Evolutionary conservation across 1,139 yeast genomes (phyloP).

Genomic region (Groenewaldozyma sp.): DNA sequence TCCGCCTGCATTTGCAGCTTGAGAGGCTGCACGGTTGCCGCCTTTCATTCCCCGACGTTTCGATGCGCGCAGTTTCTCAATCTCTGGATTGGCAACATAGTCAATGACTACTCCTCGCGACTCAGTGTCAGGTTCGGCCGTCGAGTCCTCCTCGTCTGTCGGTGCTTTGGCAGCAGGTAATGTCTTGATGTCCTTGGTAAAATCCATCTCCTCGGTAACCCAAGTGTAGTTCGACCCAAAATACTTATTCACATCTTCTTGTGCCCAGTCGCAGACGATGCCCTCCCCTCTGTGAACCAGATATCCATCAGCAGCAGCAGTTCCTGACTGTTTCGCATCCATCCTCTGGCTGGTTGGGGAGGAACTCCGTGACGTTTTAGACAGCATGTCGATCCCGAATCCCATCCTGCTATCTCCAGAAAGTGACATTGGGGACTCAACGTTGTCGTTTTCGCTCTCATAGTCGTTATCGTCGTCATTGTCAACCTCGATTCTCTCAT

Average conservation of each 20-base stretch:
- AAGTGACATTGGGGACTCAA: background rate
- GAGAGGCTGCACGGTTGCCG: slow-evolving; percentile 35
- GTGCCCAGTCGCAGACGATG: slow-evolving; percentile 67
- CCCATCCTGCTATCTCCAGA: too few species aligned
- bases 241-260: slow-evolving; percentile 35
- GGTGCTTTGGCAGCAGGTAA: too few species aligned
- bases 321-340: slow-evolving; percentile 3
- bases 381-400: background rate
- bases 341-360: background rate
- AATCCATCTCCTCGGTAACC: slow-evolving; percentile 4
- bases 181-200: too few species aligned
- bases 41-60: slow-evolving; percentile 5
- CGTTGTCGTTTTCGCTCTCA: background rate
- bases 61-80: slow-evolving; percentile 34
- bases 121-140: background rate
- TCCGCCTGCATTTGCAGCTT: slow-evolving; percentile 36
- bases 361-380: background rate
- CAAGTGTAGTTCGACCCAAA: slow-evolving; percentile 22
- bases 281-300: slow-evolving; percentile 38
- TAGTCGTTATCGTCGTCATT: background rate
- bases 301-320: slow-evolving; percentile 12
- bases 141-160: background rate
- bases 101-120: slow-evolving; percentile 7
- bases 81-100: slow-evolving; percentile 33
- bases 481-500: background rate